Percentiles rank a stretch among this genome's conserved stretches.
These are phyloP conservation scores for Trichosphaerium sp. DNA, from an alignment of 78 protist species.

Conservation along the genomic window DNA sequence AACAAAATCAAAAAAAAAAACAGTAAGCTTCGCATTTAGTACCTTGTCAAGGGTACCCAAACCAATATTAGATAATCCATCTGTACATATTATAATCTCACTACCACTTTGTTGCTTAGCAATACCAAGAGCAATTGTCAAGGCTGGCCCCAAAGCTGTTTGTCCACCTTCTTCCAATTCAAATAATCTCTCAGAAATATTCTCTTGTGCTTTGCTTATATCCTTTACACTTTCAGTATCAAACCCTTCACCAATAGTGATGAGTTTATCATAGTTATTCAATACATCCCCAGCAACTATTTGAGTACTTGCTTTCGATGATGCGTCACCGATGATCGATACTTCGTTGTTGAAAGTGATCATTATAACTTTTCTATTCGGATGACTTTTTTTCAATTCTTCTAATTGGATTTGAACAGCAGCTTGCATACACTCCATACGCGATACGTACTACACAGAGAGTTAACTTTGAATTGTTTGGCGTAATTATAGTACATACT, in stretches of 20 bases:
- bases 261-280: slow-evolving; percentile 4
- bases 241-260: not conserved
- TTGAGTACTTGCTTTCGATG: not conserved
- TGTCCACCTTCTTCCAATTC: slow-evolving; percentile 49
- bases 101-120: slow-evolving; percentile 13
- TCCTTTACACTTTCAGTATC: not conserved
- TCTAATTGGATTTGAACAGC: slow-evolving; percentile 47
- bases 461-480: too few relatives aligned
- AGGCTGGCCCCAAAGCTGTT: slow-evolving; percentile 71
- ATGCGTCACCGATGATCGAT: slow-evolving; percentile 44
- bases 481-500: too few relatives aligned
- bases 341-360: slow-evolving; percentile 48
- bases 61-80: slow-evolving; percentile 66
- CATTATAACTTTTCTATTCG: slow-evolving; percentile 35
- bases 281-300: not conserved
- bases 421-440: slow-evolving; percentile 49
- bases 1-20: too few relatives aligned
- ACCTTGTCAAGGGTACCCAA: slow-evolving; percentile 32
- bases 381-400: not conserved
- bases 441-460: slow-evolving; percentile 10
- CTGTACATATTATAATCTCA: slow-evolving; percentile 56
- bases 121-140: slow-evolving; percentile 37
- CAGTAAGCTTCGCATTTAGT: too few relatives aligned
- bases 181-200: not conserved
- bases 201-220: not conserved